phyloP scores from a whole-genome alignment of 2,329 filamentous ascomycete species.

The Tolypocladium tundrense region DNA sequence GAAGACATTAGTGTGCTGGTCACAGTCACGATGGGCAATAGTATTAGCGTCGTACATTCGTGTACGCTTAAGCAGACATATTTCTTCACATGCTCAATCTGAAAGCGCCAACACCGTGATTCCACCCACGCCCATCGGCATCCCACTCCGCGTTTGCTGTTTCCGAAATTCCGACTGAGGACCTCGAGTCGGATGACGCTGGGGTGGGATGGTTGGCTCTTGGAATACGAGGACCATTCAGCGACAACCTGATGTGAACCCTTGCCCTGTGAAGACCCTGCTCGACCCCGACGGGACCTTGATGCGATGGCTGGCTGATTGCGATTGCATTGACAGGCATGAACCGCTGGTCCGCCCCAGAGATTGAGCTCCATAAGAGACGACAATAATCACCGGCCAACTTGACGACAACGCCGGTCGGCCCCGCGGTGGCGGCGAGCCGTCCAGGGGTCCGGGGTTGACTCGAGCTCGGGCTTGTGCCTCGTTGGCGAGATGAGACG shows the following conservation, averaged over 20 bases:
- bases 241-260: neutral
- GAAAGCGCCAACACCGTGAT: neutral
- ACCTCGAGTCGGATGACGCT: neutral
- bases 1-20: conserved; percentile 19
- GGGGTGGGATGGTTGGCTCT: neutral
- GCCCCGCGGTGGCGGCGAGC: neutral
- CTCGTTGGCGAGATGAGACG: neutral
- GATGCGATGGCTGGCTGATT: neutral
- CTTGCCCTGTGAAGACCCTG: neutral
- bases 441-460: neutral
- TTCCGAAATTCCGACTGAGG: neutral
- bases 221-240: neutral
- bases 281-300: neutral
- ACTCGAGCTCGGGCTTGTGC: neutral
- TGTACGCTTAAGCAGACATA: neutral
- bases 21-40: conserved; percentile 16
- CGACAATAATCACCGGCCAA: neutral
- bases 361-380: neutral
- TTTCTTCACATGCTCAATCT: neutral
- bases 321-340: neutral
- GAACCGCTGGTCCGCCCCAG: neutral
- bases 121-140: neutral
- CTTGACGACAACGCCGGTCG: neutral
- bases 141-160: neutral
- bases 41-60: conserved; percentile 6